These are phyloP conservation scores for Cicer cuneatum DNA, from an alignment of 306 rosid genomes.

Conservation along the genomic window DNA sequence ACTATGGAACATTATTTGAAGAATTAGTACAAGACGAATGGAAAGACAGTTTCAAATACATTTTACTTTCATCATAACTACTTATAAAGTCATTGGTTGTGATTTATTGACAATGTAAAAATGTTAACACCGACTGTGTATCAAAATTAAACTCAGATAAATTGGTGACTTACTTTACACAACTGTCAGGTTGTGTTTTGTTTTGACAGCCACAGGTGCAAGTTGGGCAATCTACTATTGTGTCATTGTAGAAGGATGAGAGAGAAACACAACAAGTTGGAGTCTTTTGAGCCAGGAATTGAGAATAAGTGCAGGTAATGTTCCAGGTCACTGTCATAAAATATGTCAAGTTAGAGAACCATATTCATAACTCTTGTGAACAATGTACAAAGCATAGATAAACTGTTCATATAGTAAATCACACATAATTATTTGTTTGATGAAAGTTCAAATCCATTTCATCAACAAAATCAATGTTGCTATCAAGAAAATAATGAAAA, in stretches of 20 bases:
- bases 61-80: too few species aligned
- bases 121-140: too few species aligned
- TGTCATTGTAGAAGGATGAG: constrained; percentile 92
- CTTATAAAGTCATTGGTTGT: too few species aligned
- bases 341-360: constrained; percentile 28
- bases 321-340: constrained; percentile 96
- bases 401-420: constrained; percentile 3
- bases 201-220: constrained; percentile 96
- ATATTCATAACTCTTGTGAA: neutral
- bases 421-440: constrained; percentile 1
- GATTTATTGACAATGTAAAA: too few species aligned
- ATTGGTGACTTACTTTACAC: constrained; percentile 70
- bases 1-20: constrained; percentile 17
- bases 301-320: constrained; percentile 93
- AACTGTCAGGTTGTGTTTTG: constrained; percentile 69
- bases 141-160: neutral
- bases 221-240: constrained; percentile 89
- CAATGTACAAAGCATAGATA: constrained; percentile 25
- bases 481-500: constrained; percentile 2
- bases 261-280: constrained; percentile 99
- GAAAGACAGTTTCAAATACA: neutral
- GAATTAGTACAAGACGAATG: neutral
- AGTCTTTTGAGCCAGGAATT: constrained; percentile 94
- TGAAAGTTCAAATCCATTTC: constrained; percentile 10
- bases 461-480: constrained; percentile 6